Evolutionary conservation across 805 yeast genomes (phyloP).

Genomic region (Wickerhamomyces ciferrii): DNA sequence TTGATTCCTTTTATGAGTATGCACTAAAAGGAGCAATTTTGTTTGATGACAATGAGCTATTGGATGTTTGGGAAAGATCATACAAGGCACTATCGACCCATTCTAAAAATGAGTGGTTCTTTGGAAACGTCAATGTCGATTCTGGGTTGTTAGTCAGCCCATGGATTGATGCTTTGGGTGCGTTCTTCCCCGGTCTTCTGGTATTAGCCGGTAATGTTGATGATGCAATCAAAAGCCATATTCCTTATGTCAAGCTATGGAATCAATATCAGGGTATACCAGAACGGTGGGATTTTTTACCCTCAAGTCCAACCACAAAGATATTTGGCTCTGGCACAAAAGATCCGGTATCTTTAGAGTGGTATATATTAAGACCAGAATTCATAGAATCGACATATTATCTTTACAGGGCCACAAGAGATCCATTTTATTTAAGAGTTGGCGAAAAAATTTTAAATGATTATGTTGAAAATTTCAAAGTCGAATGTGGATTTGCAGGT

Average conservation of each 20-base stretch:
- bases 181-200: conserved; percentile 84
- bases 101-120: conserved; percentile 46
- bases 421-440: conserved; percentile 74
- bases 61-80: conserved; percentile 52
- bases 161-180: conserved; percentile 86
- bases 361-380: conserved; percentile 94
- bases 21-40: conserved; percentile 73
- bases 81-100: conserved; percentile 54
- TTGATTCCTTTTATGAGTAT: conserved; percentile 88
- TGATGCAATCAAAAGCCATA: conserved; percentile 59
- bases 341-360: conserved; percentile 55
- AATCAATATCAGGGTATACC: conserved; percentile 76
- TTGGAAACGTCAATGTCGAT: conserved; percentile 48
- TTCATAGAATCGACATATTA: conserved; percentile 86
- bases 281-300: conserved; percentile 68
- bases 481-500: conserved; percentile 80
- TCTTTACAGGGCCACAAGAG: conserved; percentile 77
- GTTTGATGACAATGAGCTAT: conserved; percentile 54
- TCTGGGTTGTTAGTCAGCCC: conserved; percentile 44
- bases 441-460: conserved; percentile 63
- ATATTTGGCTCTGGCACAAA: conserved; percentile 7
- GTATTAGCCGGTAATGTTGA: conserved; percentile 71
- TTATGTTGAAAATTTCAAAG: conserved; percentile 44
- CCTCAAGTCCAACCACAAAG: neutral
- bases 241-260: conserved; percentile 73